Evolutionary conservation across 2,329 filamentous ascomycete species (phyloP).

Genomic region (Parafenestella ontariensis): DNA sequence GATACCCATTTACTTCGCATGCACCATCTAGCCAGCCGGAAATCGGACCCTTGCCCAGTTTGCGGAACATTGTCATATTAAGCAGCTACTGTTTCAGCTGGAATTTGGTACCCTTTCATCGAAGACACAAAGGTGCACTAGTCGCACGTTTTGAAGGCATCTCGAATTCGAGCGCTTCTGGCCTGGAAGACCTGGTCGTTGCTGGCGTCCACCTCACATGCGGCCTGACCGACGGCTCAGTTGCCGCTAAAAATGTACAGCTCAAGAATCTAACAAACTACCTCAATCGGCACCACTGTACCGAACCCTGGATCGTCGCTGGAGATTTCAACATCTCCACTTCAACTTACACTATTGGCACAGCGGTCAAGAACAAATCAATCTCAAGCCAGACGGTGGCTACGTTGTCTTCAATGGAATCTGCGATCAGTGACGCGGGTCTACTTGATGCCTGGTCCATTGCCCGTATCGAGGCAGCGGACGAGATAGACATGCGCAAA

Average conservation of each 20-base stretch:
- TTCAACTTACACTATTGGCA: slow-evolving; percentile 63
- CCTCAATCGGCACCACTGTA: slow-evolving; percentile 51
- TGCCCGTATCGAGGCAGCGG: slow-evolving; percentile 54
- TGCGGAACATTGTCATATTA: slow-evolving; percentile 68
- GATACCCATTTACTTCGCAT: slow-evolving; percentile 65
- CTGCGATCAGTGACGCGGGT: slow-evolving; percentile 53
- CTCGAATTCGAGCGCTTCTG: slow-evolving; percentile 27
- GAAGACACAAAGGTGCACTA: slow-evolving; percentile 65
- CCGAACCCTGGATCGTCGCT: slow-evolving; percentile 63
- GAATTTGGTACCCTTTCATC: slow-evolving; percentile 61
- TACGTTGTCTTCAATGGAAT: slow-evolving; percentile 57
- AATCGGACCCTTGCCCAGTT: slow-evolving; percentile 64
- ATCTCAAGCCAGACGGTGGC: slow-evolving; percentile 60
- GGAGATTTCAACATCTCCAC: slow-evolving; percentile 72
- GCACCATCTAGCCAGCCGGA: slow-evolving; percentile 61
- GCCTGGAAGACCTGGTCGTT: slow-evolving; percentile 53
- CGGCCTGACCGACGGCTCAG: slow-evolving; percentile 65
- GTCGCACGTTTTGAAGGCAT: slow-evolving; percentile 55
- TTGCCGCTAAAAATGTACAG: slow-evolving; percentile 65
- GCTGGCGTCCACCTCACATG: slow-evolving; percentile 68
- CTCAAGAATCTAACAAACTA: slow-evolving; percentile 59
- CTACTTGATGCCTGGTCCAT: slow-evolving; percentile 63
- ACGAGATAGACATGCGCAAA: slow-evolving; percentile 41
- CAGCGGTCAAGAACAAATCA: slow-evolving; percentile 59
- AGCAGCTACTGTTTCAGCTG: slow-evolving; percentile 64